phyloP scores from a whole-genome alignment of 148 eudicot species.

The Chenopodium album region DNA sequence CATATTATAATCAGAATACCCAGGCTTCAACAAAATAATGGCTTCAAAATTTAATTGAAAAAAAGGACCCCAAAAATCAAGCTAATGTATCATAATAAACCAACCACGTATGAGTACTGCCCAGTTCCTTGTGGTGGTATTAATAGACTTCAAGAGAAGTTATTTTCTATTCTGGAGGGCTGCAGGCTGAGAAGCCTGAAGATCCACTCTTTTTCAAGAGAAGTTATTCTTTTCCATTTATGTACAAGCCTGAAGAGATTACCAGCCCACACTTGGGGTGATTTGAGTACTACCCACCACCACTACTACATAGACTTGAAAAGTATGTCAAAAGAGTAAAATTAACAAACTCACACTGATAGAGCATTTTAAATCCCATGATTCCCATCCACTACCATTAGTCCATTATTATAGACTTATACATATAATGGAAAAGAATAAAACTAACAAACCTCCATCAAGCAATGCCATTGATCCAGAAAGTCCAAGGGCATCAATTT shows the following conservation, averaged over 20 bases:
- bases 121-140: not conserved
- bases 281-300: no score
- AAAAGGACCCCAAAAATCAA: not conserved
- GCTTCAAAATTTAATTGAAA: not conserved
- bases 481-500: conserved; percentile 59
- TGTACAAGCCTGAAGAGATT: no score
- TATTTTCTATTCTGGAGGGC: not conserved
- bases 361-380: not conserved
- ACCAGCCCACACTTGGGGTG: no score
- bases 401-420: not conserved
- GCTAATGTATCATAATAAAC: not conserved
- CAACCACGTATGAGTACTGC: not conserved
- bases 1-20: not conserved
- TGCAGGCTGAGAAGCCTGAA: not conserved
- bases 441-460: conserved; percentile 75
- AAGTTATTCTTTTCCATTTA: no score
- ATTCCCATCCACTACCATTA: not conserved
- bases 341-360: no score
- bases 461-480: conserved; percentile 65
- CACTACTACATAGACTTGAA: no score
- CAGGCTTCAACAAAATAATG: not conserved
- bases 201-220: not conserved
- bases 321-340: no score
- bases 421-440: not conserved
- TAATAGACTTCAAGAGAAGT: not conserved